Conservation (phyloP, 352 stramenopile genomes). For the Pythium scleroteichum region DNA sequence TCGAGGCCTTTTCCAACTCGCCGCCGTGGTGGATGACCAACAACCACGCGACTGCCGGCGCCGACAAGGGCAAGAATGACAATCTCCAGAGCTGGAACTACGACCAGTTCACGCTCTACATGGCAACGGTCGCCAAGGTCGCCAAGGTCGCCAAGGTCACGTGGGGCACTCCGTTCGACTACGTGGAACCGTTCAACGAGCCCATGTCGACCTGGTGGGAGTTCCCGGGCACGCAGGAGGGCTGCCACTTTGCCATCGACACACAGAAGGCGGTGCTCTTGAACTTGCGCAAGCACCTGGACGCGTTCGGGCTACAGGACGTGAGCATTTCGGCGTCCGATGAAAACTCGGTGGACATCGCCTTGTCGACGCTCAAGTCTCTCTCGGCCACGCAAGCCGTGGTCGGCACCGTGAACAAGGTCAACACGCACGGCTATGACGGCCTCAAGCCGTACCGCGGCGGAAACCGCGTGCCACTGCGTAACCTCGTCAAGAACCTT, state of each 20-base stretch:
- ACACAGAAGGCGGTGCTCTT: slow-evolving; percentile 46
- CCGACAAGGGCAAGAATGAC: slow-evolving; percentile 35
- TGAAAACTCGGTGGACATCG: slow-evolving; percentile 48
- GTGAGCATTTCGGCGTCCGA: slow-evolving; percentile 47
- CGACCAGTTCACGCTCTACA: slow-evolving; percentile 46
- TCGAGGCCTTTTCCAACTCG: slow-evolving; percentile 61
- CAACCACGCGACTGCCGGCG: slow-evolving; percentile 53
- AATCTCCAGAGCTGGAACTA: slow-evolving; percentile 57
- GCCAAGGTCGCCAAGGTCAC: slow-evolving; percentile 42
- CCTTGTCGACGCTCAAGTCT: slow-evolving; percentile 35
- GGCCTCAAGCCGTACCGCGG: slow-evolving; percentile 45
- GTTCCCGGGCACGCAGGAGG: slow-evolving; percentile 49
- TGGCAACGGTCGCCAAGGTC: slow-evolving; percentile 43
- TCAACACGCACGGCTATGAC: slow-evolving; percentile 64
- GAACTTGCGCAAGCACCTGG: slow-evolving; percentile 39
- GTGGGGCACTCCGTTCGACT: slow-evolving; percentile 52
- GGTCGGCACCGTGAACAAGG: slow-evolving; percentile 40
- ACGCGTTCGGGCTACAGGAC: slow-evolving; percentile 29
- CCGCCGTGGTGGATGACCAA: slow-evolving; percentile 69
- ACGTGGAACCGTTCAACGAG: slow-evolving; percentile 64
- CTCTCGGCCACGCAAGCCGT: slow-evolving; percentile 29
- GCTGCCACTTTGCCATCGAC: slow-evolving; percentile 48
- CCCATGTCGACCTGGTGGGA: slow-evolving; percentile 51
- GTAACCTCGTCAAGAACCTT: slow-evolving; percentile 27
- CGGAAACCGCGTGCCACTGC: slow-evolving; percentile 36